Evolutionary conservation across 2,329 filamentous ascomycete species (phyloP).

Genomic region (Teratosphaeria zuluensis): DNA sequence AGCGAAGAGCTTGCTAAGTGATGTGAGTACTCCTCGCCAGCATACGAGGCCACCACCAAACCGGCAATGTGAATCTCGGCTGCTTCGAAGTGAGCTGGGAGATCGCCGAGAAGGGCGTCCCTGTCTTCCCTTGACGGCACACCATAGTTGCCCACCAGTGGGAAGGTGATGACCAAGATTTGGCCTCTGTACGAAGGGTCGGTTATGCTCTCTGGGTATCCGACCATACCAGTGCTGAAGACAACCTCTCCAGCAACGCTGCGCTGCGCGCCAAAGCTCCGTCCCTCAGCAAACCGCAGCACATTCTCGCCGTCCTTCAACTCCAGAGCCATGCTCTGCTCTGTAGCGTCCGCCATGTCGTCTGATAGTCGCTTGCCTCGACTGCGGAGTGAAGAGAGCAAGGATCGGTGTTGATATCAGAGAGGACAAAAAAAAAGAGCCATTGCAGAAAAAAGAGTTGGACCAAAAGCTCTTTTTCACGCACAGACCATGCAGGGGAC

Average conservation of each 20-base stretch:
- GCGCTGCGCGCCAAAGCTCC: constrained; percentile 92
- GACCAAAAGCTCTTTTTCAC: not conserved
- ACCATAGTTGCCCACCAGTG: constrained; percentile 93
- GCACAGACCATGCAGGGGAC: not conserved
- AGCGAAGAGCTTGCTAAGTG: constrained; percentile 84
- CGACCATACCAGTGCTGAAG: constrained; percentile 99
- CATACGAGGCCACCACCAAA: constrained; percentile 82
- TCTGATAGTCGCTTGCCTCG: not conserved
- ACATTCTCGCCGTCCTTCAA: constrained; percentile 70
- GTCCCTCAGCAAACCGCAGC: constrained; percentile 65
- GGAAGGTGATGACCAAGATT: constrained; percentile 94
- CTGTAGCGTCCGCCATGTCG: not conserved
- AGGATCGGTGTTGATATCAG: not conserved
- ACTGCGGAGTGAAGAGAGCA: not conserved
- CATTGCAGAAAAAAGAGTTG: not conserved
- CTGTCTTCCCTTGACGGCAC: constrained; percentile 78
- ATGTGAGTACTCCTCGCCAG: constrained; percentile 91
- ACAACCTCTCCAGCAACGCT: constrained; percentile 94
- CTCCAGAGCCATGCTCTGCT: constrained; percentile 62
- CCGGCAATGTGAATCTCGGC: constrained; percentile 88
- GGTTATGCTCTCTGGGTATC: constrained; percentile 88
- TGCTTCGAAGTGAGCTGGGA: constrained; percentile 90
- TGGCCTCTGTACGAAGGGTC: constrained; percentile 84
- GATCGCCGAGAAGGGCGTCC: constrained; percentile 73
- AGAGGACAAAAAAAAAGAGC: not conserved